A percentile compares a stretch with the other conserved stretches of the same genome.
Conservation (phyloP, 2,329 filamentous ascomycete species). For the Diaporthe citri region DNA sequence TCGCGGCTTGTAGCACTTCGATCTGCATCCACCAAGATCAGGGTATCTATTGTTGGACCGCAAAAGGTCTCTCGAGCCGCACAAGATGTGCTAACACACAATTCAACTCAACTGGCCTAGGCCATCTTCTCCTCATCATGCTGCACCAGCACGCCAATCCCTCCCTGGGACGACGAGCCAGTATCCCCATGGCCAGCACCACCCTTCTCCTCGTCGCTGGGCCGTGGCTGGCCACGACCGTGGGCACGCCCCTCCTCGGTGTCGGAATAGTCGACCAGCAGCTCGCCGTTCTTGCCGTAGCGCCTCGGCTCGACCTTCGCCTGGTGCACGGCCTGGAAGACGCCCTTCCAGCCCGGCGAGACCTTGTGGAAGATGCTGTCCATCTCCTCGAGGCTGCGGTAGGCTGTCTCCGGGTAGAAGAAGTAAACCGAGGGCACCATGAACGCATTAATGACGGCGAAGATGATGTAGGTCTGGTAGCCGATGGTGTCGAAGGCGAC, state of each 20-base stretch:
- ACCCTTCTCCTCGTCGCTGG: conserved; percentile 28
- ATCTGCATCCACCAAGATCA: conserved; percentile 17
- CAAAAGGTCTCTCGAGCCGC: not conserved
- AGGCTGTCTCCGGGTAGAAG: conserved; percentile 75
- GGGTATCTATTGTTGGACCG: conserved; percentile 21
- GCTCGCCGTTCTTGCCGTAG: conserved; percentile 71
- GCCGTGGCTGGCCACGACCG: not conserved
- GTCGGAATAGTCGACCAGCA: conserved; percentile 61
- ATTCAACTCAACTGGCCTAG: not conserved
- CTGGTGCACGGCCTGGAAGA: conserved; percentile 56
- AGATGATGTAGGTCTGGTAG: conserved; percentile 74
- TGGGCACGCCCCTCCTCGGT: conserved; percentile 44
- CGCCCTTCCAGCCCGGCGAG: conserved; percentile 53
- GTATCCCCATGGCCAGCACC: not conserved
- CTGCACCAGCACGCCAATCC: not conserved
- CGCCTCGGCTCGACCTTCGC: conserved; percentile 64
- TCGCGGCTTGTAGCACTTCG: not conserved
- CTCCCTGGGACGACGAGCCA: not conserved
- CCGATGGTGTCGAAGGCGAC: conserved; percentile 68
- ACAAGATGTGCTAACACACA: not conserved
- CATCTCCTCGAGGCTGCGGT: conserved; percentile 75
- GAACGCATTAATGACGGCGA: conserved; percentile 73
- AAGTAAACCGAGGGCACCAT: conserved; percentile 70
- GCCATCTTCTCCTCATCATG: conserved; percentile 18
- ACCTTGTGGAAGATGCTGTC: conserved; percentile 73